Evolutionary conservation across 2,329 filamentous ascomycete species (phyloP), one percentile per base, ranked within the genome.

Genomic region (Furcasterigmium furcatum): DNA sequence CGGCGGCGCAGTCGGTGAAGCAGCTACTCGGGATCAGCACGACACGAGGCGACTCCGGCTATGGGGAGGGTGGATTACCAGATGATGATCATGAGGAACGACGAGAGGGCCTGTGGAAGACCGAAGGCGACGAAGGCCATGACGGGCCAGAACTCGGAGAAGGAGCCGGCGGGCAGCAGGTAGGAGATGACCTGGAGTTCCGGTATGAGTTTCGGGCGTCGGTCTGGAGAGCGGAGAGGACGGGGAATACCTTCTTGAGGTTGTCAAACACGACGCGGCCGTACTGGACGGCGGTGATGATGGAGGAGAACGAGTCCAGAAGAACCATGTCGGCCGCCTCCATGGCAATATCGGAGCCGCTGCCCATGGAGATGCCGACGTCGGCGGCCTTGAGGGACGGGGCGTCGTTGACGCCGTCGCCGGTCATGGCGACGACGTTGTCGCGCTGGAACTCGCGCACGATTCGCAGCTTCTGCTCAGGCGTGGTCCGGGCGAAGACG

Each of bases 361-460:
- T 85, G 2, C 87, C 87, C 54, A 95, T 82, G 2, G 88, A 87
- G 49, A 95, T 92, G 46, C 88, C 88, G 2, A 95, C 82, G 55
- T 95, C 89, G n/a, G 90, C 88, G 1, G 84, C 83, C 2, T 86
- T 82, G 4, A 95, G 77, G 2, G 89, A 89, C 0, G 89, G 88
- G 0, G 88, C 86, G 58, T 95, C 90, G 56, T 95, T 95, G 54
- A 92, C 88, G 16, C 90, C 89, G 55, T 95, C 89, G 30, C 89
- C 90, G 2, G 91, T 88, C 80, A 95, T 94, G 34, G 84, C 89
- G 1, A 95, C 81, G 2, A 87, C 84, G 63, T 53, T 85, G 58
- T 77, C 72, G 9, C 78, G 71, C 58, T 88, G 86, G 50, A 90
- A 84, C 60, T 88, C 85, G 25, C 79, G 79, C 14, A 91, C 86